phyloP scores from a whole-genome alignment of 352 stramenopile species.

The Phytophthora pseudosyringae region DNA sequence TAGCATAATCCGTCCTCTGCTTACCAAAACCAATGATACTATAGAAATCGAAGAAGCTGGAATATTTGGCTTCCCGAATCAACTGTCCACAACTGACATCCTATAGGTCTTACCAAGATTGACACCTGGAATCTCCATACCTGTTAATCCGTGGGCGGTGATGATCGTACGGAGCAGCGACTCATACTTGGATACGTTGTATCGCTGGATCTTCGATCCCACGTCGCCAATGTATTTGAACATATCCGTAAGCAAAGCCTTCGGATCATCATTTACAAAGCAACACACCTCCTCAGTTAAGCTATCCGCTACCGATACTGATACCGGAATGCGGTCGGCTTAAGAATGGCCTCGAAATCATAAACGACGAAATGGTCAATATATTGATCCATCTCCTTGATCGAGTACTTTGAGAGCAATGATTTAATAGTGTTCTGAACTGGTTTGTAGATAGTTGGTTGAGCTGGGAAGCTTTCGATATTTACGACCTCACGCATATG shows the following conservation, averaged over 20 bases:
- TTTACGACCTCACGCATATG: constrained; percentile 3
- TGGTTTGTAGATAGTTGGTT: background rate
- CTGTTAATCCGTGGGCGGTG: background rate
- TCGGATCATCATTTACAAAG: too few species aligned
- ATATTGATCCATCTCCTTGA: constrained; percentile 9
- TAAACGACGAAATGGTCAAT: constrained; percentile 16
- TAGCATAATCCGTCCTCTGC: background rate
- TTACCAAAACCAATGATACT: background rate
- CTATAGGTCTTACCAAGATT: too few species aligned
- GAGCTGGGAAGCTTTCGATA: background rate
- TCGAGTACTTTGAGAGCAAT: constrained; percentile 1
- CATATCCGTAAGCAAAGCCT: background rate
- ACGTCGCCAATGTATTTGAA: constrained; percentile 1
- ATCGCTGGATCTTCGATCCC: background rate
- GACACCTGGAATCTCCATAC: too few species aligned
- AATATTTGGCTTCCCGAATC: constrained; percentile 4
- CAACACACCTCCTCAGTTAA: background rate
- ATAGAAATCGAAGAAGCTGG: background rate
- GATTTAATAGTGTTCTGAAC: background rate
- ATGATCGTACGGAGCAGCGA: background rate
- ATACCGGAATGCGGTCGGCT: constrained; percentile 8
- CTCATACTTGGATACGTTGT: background rate
- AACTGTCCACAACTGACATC: too few species aligned
- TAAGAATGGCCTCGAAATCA: constrained; percentile 11
- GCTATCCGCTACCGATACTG: constrained; percentile 7